Conservation (phyloP, 495 filamentous ascomycete species). For the Parmelia sp. region DNA sequence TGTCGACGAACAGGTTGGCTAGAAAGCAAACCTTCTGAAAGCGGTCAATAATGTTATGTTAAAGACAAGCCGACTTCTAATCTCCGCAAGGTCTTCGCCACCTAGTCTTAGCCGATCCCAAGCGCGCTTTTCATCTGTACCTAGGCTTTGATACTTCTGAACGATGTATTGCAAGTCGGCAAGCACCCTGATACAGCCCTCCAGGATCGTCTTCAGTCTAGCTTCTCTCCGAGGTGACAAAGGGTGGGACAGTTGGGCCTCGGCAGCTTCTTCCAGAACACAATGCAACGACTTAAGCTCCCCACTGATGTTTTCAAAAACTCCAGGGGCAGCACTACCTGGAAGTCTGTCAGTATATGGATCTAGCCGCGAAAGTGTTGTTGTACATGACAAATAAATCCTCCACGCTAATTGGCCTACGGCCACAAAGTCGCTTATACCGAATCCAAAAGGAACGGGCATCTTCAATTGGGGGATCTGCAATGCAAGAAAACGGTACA, state of each 20-base stretch:
- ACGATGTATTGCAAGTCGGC: constrained; percentile 1
- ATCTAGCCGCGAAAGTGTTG: background rate
- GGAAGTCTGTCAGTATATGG: constrained; percentile 1
- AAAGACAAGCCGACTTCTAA: constrained; percentile 8
- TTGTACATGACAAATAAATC: constrained; percentile 3
- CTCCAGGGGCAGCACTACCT: constrained; percentile 4
- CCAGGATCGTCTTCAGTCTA: constrained; percentile 6
- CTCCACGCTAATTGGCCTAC: constrained; percentile 8
- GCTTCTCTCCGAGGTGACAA: background rate
- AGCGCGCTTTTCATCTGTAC: background rate
- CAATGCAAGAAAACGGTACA: background rate
- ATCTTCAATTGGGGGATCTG: background rate
- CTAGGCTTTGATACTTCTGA: constrained; percentile 1
- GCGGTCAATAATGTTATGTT: background rate
- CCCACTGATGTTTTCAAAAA: background rate
- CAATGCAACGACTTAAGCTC: constrained; percentile 2
- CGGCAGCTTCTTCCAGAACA: constrained; percentile 10
- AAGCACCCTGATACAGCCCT: constrained; percentile 1
- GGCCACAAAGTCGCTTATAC: constrained; percentile 11
- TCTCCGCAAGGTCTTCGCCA: constrained; percentile 10
- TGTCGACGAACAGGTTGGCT: background rate
- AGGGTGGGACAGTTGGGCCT: constrained; percentile 4
- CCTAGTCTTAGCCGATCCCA: constrained; percentile 11
- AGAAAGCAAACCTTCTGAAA: constrained; percentile 4
- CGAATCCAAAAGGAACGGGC: constrained; percentile 9